Evolutionary conservation across 441 rosid genomes (phyloP), one percentile per base, ranked within the genome.

Genomic region (Dalechampia spathulata): DNA sequence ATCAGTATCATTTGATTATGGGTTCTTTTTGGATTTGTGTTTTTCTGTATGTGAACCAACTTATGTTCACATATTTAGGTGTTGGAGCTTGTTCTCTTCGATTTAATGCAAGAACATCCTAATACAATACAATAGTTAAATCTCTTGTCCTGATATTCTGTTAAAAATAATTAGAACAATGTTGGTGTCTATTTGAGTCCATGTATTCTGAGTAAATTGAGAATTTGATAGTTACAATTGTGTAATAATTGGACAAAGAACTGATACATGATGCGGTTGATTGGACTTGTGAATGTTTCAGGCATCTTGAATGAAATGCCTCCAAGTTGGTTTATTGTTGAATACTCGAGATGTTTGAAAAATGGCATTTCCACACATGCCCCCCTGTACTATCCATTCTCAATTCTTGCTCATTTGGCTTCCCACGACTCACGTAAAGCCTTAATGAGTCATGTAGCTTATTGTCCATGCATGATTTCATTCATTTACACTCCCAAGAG

Each of bases 21-120:
- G n/a, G 4, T 20, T 55, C 67, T 16, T 40, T 55, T 28, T 7
- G 13, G 2, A 23, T 55, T 36, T 45, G 51, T 13, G 53, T 3
- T 56, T 60, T 60, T 55, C 77, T 86, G 93, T 72, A 90, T 87
- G 60, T 67, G 21, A 15, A 40, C 38, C 14, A 15, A 11, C 7
- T 34, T 20, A 40, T 21, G 15, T 34, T 25, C 17, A 3, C 61
- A 43, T 26, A 64, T 60, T 43, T 62, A 93, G 99, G 91, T 90
- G 16, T 71, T 90, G 80, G 97, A 83, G 71, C 96, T 93, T 43
- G 93, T 82, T 69, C 82, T 87, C 26, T 45, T 45, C 30, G 94
- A 84, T 76, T 66, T 88, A 49, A 57, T 82, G 70, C 69, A 74
- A 55, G 89, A 87, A 58, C 71, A 75, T 73, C 90, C 95, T 8